Percentiles rank a stretch among this genome's conserved stretches.
These are phyloP conservation scores for Vaccinium corymbosum DNA, from an alignment of 148 eudicot genomes.

Conservation along the genomic window DNA sequence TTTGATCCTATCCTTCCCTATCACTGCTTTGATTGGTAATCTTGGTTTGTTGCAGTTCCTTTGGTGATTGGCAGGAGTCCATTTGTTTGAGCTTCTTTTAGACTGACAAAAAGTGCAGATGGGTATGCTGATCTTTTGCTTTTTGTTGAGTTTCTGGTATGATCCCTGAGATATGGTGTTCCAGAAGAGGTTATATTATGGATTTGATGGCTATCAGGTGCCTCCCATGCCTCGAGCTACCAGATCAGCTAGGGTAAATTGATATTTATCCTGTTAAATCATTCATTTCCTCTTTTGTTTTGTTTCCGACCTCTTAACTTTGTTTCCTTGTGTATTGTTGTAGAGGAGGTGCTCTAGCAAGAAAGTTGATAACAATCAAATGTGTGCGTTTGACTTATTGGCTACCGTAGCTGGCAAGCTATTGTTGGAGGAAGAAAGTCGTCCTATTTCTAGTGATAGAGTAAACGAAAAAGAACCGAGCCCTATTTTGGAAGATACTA, in stretches of 20 bases:
- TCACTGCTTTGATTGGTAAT: background rate
- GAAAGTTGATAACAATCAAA: slow-evolving; percentile 39
- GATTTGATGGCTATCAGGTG: slow-evolving; percentile 72
- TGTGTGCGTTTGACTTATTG: slow-evolving; percentile 80
- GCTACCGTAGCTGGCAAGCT: slow-evolving; percentile 87
- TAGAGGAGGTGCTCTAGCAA: slow-evolving; percentile 64
- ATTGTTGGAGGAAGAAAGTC: slow-evolving; percentile 53
- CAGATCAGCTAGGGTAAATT: slow-evolving; percentile 80
- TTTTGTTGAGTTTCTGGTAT: slow-evolving; percentile 41
- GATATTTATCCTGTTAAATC: background rate
- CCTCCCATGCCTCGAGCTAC: slow-evolving; percentile 72
- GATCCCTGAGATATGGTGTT: slow-evolving; percentile 71
- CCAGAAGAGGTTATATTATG: slow-evolving; percentile 74
- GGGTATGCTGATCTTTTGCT: slow-evolving; percentile 13
- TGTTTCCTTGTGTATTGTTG: slow-evolving; percentile 21
- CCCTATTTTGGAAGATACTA: slow-evolving; percentile 30
- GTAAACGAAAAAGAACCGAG: slow-evolving; percentile 21
- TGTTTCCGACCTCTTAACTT: background rate
- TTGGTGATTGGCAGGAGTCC: background rate
- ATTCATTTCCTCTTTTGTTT: slow-evolving; percentile 5
- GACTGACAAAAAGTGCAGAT: background rate
- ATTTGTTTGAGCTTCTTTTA: slow-evolving; percentile 13
- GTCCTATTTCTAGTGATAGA: slow-evolving; percentile 20
- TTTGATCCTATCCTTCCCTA: background rate
- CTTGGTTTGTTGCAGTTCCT: background rate